A percentile compares a stretch with the other conserved stretches of the same genome.
These are phyloP conservation scores for Phialocephala sp. DNA, from an alignment of 2,329 filamentous ascomycete genomes.

Conservation along the genomic window DNA sequence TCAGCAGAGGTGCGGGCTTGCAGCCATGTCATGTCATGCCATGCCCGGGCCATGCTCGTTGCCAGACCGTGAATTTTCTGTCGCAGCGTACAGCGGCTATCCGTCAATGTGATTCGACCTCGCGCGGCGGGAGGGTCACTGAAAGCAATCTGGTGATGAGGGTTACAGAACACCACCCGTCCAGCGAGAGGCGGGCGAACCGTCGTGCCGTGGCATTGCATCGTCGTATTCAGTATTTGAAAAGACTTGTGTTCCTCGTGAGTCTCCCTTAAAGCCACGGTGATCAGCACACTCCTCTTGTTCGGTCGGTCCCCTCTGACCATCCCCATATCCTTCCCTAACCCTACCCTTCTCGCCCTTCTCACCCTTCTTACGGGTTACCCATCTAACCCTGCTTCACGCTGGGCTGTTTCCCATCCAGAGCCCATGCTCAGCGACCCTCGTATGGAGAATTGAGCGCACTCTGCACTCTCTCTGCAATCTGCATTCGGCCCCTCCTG, in stretches of 20 bases:
- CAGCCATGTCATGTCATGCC: too few species aligned
- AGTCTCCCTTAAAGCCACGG: constrained; percentile 1
- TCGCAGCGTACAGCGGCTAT: constrained; percentile 29
- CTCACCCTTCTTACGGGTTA: background rate
- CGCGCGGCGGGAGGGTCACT: background rate
- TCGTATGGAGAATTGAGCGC: background rate
- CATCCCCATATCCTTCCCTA: background rate
- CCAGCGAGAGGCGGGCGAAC: too few species aligned
- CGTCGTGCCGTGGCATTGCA: constrained; percentile 4
- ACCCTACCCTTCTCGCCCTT: background rate
- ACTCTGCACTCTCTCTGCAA: too few species aligned
- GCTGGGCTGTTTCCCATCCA: background rate
- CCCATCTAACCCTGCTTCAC: background rate
- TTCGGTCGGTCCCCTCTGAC: constrained; percentile 1
- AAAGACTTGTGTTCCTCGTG: background rate
- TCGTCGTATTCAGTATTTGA: background rate
- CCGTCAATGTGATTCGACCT: constrained; percentile 26
- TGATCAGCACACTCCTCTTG: constrained; percentile 14
- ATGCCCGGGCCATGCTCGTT: too few species aligned
- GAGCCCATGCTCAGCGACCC: background rate
- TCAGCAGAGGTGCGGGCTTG: too few species aligned
- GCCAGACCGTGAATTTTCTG: constrained; percentile 9
- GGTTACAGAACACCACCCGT: background rate
- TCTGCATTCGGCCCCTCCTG: background rate
- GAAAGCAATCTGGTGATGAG: constrained; percentile 12